Percentiles rank a stretch among this genome's conserved stretches.
These are phyloP conservation scores for Golubevia pallescens DNA, from an alignment of 1,284 basidiomycete genomes.

Conservation along the genomic window DNA sequence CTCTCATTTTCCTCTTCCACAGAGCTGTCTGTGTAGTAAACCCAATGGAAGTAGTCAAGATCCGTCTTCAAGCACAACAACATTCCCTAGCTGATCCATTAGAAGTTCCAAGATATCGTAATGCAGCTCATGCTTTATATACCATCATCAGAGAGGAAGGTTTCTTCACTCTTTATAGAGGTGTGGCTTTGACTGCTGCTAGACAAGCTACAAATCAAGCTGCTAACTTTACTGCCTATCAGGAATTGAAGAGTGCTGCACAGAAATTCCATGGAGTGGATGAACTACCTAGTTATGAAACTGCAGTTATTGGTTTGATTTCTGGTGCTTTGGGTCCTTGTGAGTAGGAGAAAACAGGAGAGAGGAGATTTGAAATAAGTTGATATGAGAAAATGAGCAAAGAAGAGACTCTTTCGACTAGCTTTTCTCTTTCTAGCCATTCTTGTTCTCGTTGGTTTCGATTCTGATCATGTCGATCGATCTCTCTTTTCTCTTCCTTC, in stretches of 20 bases:
- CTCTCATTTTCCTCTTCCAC: too few species aligned
- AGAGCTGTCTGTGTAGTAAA: constrained; percentile 91
- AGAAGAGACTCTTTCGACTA: too few species aligned
- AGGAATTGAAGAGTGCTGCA: constrained; percentile 87
- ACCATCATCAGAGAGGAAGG: constrained; percentile 95
- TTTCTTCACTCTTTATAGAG: constrained; percentile 82
- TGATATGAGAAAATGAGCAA: too few species aligned
- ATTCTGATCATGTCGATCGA: too few species aligned
- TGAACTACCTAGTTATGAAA: constrained; percentile 80
- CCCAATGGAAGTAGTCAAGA: constrained; percentile 99
- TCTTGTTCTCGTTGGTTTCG: too few species aligned
- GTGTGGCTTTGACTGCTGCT: constrained; percentile 86
- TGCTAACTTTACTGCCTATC: constrained; percentile 98
- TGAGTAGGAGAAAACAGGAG: too few species aligned
- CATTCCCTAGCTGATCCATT: constrained; percentile 96
- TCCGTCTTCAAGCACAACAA: constrained; percentile 94
- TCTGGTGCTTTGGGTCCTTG: constrained; percentile 98
- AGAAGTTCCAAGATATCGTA: constrained; percentile 90
- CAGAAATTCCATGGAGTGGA: constrained; percentile 71
- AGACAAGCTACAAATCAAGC: constrained; percentile 98
- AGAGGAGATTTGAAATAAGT: too few species aligned
- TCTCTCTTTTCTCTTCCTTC: too few species aligned
- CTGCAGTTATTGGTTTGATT: constrained; percentile 89
- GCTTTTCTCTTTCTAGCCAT: too few species aligned
- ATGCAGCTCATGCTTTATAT: constrained; percentile 95